Evolutionary conservation across 345 rosid species (phyloP).

Genomic region (Murraya koenigii): DNA sequence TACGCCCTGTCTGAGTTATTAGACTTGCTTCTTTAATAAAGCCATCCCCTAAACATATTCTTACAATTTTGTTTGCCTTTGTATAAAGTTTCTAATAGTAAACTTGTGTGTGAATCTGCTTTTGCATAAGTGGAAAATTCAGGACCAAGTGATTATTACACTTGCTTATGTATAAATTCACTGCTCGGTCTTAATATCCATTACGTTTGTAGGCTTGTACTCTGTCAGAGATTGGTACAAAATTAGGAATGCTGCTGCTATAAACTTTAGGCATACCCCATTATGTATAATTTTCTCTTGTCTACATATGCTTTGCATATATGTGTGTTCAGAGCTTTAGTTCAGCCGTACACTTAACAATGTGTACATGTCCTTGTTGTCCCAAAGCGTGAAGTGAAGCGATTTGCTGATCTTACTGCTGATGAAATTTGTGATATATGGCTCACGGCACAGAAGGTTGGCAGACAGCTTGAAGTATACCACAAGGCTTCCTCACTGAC

Average conservation of each 20-base stretch:
- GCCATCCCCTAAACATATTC: no score
- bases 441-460: conserved; percentile 76
- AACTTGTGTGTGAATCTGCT: background rate
- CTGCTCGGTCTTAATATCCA: background rate
- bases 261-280: background rate
- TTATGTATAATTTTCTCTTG: no score
- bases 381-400: conserved; percentile 82
- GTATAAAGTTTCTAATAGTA: no score
- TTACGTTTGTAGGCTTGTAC: background rate
- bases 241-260: background rate
- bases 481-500: conserved; percentile 85
- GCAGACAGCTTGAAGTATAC: conserved; percentile 62
- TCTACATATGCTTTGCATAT: no score
- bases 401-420: conserved; percentile 80
- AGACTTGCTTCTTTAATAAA: no score
- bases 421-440: conserved; percentile 81
- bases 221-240: background rate
- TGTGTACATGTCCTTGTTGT: conserved; percentile 79
- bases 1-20: background rate
- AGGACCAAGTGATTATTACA: no score
- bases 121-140: no score
- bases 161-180: background rate
- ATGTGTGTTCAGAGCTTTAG: no score
- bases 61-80: no score
- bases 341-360: conserved; percentile 34